Conservation (phyloP, 768 basidiomycete genomes). For the Suillus discolor region DNA sequence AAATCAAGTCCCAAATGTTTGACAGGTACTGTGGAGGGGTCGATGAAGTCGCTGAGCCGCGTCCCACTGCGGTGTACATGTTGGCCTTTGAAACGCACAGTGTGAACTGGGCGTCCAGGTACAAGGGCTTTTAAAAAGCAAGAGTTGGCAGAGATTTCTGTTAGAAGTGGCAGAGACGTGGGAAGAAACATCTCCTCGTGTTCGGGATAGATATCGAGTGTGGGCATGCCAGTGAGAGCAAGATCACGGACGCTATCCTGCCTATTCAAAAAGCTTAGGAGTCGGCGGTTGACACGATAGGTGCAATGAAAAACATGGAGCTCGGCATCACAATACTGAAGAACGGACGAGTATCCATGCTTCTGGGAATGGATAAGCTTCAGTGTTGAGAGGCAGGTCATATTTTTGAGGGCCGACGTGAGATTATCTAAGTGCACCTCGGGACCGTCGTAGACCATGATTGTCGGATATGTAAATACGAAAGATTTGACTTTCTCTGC, state of each 20-base stretch:
- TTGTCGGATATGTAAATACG: background rate
- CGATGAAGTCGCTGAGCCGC: too few species aligned
- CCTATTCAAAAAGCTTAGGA: background rate
- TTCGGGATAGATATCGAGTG: too few species aligned
- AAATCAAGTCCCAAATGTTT: background rate
- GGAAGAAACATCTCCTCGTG: background rate
- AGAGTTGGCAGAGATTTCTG: background rate
- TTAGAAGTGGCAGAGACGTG: background rate
- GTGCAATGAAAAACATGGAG: background rate
- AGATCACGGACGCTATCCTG: background rate
- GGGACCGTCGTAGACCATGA: background rate
- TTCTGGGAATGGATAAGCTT: background rate
- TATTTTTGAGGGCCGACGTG: background rate
- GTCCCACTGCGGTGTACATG: too few species aligned
- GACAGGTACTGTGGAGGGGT: background rate
- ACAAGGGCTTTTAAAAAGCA: background rate
- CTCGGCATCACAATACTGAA: background rate
- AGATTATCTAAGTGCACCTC: background rate
- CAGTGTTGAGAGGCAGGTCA: background rate
- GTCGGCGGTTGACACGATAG: background rate
- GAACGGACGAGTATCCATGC: background rate
- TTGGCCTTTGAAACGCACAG: background rate
- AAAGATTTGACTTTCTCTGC: too few species aligned
- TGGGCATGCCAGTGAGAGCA: background rate
- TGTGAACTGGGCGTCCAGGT: background rate